Conservation (phyloP, 108 stramenopile species). For the Pseudonitzschia multiseries region DNA sequence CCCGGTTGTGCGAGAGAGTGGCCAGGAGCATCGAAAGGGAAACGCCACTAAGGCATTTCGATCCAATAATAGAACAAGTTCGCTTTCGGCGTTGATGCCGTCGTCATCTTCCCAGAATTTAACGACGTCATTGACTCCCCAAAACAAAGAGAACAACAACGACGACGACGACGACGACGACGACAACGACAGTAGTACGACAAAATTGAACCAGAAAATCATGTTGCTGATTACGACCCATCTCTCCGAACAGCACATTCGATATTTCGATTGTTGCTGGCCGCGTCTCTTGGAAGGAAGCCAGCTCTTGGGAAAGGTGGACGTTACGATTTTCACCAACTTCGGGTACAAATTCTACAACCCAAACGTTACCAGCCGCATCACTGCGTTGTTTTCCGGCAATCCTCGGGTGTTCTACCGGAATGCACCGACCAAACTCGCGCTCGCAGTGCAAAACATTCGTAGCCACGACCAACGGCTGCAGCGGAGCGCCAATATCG, state of each 20-base stretch:
- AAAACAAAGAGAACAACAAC: too few relatives aligned
- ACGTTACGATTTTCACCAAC: constrained; percentile 21
- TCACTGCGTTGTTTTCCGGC: background rate
- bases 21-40: too few relatives aligned
- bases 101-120: too few relatives aligned
- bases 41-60: too few relatives aligned
- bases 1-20: too few relatives aligned
- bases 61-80: too few relatives aligned
- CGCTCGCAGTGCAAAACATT: background rate
- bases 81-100: too few relatives aligned
- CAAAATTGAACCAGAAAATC: constrained; percentile 6
- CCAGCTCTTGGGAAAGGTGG: constrained; percentile 8
- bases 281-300: constrained; percentile 16
- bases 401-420: constrained; percentile 16
- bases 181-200: too few relatives aligned
- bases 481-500: constrained; percentile 26
- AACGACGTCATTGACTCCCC: too few relatives aligned
- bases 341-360: background rate
- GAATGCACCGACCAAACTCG: background rate
- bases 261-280: constrained; percentile 33
- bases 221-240: constrained; percentile 33
- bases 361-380: background rate
- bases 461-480: constrained; percentile 4
- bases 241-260: constrained; percentile 26
- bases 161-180: too few relatives aligned